These are phyloP conservation scores for Trichoderma pleuroti DNA, from an alignment of 2,329 filamentous ascomycete genomes.

Conservation along the genomic window DNA sequence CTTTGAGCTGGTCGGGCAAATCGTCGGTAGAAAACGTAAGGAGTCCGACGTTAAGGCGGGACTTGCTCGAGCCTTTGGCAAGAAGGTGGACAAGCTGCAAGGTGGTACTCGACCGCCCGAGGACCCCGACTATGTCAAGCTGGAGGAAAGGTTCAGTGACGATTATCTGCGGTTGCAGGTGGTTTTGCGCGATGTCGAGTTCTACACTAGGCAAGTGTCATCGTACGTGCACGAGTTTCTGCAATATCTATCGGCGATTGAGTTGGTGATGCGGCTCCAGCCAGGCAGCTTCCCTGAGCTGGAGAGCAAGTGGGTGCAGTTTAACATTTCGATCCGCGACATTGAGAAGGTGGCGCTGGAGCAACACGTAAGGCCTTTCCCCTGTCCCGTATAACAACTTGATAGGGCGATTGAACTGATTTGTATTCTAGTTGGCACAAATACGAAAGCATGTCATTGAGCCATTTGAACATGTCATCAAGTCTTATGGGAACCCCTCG, in stretches of 20 bases:
- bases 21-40: slow-evolving; percentile 79
- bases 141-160: slow-evolving; percentile 84
- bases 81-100: slow-evolving; percentile 80
- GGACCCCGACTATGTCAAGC: slow-evolving; percentile 74
- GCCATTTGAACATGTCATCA: slow-evolving; percentile 74
- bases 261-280: slow-evolving; percentile 70
- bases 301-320: slow-evolving; percentile 91
- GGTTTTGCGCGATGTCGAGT: slow-evolving; percentile 89
- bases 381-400: not conserved
- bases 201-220: slow-evolving; percentile 77
- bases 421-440: slow-evolving; percentile 47
- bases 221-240: slow-evolving; percentile 79
- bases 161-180: slow-evolving; percentile 92
- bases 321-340: slow-evolving; percentile 82
- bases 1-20: slow-evolving; percentile 85
- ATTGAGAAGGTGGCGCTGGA: slow-evolving; percentile 78
- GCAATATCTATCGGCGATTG: slow-evolving; percentile 75
- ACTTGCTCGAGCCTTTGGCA: slow-evolving; percentile 83
- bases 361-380: slow-evolving; percentile 66
- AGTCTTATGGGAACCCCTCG: slow-evolving; percentile 77
- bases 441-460: slow-evolving; percentile 82
- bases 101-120: slow-evolving; percentile 60
- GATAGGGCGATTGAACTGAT: not conserved
- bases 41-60: slow-evolving; percentile 84
- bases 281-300: slow-evolving; percentile 76